Conservation (phyloP, 305 asterid species). For the Fraxinus nigra region DNA sequence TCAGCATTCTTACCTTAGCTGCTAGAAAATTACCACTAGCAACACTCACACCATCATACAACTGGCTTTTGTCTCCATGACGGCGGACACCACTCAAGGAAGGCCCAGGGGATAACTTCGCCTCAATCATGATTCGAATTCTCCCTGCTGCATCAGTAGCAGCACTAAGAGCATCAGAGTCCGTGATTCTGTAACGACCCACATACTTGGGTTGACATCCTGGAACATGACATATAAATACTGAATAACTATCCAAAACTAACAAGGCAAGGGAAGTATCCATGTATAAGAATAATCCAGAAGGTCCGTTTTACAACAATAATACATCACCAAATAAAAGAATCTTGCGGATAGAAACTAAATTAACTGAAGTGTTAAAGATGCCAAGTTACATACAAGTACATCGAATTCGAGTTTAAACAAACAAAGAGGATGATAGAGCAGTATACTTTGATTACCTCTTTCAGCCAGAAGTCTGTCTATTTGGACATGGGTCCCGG, state of each 20-base stretch:
- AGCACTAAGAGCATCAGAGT: slow-evolving; percentile 79
- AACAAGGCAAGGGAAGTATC: not conserved
- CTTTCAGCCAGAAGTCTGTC: slow-evolving; percentile 73
- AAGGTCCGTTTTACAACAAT: not conserved
- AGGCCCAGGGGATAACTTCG: slow-evolving; percentile 93
- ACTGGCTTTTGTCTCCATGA: slow-evolving; percentile 79
- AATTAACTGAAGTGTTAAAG: not conserved
- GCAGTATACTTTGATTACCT: slow-evolving; percentile 37
- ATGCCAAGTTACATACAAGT: not conserved
- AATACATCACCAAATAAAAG: not conserved
- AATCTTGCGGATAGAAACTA: slow-evolving; percentile 1
- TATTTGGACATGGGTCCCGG: slow-evolving; percentile 91
- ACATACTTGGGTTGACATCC: slow-evolving; percentile 79
- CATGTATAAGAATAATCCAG: not conserved
- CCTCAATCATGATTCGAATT: slow-evolving; percentile 71
- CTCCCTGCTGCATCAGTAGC: slow-evolving; percentile 89
- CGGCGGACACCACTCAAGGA: slow-evolving; percentile 79
- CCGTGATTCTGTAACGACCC: slow-evolving; percentile 93
- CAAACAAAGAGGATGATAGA: not conserved
- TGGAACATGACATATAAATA: slow-evolving; percentile 25
- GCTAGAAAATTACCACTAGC: slow-evolving; percentile 86
- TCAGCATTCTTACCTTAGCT: slow-evolving; percentile 59
- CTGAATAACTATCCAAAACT: not conserved
- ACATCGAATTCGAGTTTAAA: slow-evolving; percentile 9
- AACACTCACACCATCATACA: slow-evolving; percentile 76